Conservation (phyloP, 2,329 filamentous ascomycete species). For the Sordariomycetes sp. region DNA sequence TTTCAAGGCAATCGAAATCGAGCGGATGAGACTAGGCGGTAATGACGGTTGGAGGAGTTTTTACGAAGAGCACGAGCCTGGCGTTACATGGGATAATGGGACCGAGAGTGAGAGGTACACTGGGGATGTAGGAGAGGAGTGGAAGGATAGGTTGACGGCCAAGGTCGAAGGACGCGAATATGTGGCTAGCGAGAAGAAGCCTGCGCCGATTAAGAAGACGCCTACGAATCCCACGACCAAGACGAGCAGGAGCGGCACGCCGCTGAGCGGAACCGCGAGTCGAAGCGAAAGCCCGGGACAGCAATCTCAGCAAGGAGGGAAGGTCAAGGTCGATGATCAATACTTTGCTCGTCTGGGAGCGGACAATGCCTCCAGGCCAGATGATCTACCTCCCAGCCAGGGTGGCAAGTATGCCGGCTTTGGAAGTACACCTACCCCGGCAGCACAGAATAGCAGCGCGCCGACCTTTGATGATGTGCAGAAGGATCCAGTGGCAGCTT, state of each 20-base stretch:
- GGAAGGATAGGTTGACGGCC: constrained; percentile 79
- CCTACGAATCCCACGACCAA: constrained; percentile 18
- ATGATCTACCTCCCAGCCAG: constrained; percentile 71
- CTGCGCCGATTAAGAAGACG: constrained; percentile 15
- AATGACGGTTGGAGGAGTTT: constrained; percentile 83
- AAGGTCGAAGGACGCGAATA: constrained; percentile 87
- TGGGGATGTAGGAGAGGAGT: constrained; percentile 85
- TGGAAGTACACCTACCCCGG: constrained; percentile 61
- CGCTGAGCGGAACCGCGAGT: constrained; percentile 27
- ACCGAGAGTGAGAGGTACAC: constrained; percentile 88
- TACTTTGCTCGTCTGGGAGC: constrained; percentile 83
- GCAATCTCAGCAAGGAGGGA: constrained; percentile 24
- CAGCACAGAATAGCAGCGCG: constrained; percentile 27
- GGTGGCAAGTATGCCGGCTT: constrained; percentile 92
- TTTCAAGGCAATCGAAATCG: constrained; percentile 88
- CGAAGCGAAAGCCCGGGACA: constrained; percentile 27
- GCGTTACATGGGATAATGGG: constrained; percentile 71
- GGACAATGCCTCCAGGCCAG: constrained; percentile 70
- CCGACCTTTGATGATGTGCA: constrained; percentile 82
- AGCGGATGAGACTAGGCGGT: constrained; percentile 86
- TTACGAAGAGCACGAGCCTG: constrained; percentile 65
- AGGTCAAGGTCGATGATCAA: constrained; percentile 66
- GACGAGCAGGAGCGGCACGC: constrained; percentile 29
- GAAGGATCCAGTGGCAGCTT: constrained; percentile 77
- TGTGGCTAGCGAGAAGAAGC: constrained; percentile 59